Percentiles rank a stretch among this genome's conserved stretches.
phyloP scores from a whole-genome alignment of 192 early-diverging fungal genomes.

The Spizellomyces sp. region DNA sequence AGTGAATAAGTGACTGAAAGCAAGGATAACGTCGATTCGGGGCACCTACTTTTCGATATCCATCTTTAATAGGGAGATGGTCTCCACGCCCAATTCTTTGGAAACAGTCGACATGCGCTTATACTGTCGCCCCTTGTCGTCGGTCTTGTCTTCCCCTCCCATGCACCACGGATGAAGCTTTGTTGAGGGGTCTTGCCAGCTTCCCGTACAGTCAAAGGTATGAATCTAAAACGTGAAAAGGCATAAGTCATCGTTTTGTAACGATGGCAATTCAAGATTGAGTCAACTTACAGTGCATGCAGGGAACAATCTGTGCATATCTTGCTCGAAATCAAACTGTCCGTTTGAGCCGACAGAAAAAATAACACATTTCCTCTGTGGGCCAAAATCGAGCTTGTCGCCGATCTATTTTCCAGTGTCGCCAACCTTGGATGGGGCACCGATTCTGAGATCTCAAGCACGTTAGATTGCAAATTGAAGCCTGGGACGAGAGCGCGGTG shows the following conservation, averaged over 20 bases:
- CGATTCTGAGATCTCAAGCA: conserved; percentile 21
- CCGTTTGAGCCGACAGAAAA: conserved; percentile 19
- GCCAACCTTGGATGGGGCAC: conserved; percentile 9
- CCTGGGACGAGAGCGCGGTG: too few species aligned
- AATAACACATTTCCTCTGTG: conserved; percentile 7
- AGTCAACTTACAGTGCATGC: not conserved
- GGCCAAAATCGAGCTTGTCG: conserved; percentile 13
- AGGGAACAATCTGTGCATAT: conserved; percentile 12
- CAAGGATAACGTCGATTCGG: not conserved
- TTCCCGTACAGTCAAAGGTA: conserved; percentile 34
- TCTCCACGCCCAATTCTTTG: conserved; percentile 17
- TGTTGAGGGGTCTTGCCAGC: conserved; percentile 15
- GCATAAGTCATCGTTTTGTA: not conserved
- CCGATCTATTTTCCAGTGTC: conserved; percentile 27
- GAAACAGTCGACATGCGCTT: conserved; percentile 18
- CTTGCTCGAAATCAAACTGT: conserved; percentile 25
- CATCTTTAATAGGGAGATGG: conserved; percentile 20
- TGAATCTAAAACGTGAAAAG: too few species aligned
- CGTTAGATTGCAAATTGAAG: too few species aligned
- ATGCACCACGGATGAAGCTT: conserved; percentile 26
- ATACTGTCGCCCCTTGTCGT: conserved; percentile 5
- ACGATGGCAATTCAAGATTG: not conserved
- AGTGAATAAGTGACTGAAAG: too few species aligned
- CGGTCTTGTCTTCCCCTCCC: conserved; percentile 16
- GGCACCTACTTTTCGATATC: conserved; percentile 27